Percentiles rank a stretch among this genome's conserved stretches.
phyloP scores from a whole-genome alignment of 2,329 filamentous ascomycete genomes.

The Ascochyta clinopodiicola region DNA sequence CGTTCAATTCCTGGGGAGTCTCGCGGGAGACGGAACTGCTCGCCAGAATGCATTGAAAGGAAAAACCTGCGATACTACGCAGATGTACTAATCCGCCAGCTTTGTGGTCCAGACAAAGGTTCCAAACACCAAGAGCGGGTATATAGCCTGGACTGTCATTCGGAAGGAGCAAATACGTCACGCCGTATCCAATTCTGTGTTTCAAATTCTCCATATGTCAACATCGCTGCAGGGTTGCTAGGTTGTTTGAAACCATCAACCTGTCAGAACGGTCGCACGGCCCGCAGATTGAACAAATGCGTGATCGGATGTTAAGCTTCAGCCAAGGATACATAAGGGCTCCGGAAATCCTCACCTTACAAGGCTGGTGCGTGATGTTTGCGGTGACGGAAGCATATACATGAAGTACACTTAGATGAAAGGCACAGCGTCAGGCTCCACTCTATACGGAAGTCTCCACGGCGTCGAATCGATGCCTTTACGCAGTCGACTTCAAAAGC shows the following conservation, averaged over 20 bases:
- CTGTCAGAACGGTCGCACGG: conserved; percentile 1
- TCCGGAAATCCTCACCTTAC: neutral
- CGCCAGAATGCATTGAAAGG: too few relatives aligned
- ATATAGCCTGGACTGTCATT: too few relatives aligned
- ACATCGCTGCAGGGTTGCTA: neutral
- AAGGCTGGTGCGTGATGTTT: neutral
- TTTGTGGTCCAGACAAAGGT: too few relatives aligned
- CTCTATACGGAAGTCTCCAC: neutral
- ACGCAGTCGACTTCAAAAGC: conserved; percentile 1
- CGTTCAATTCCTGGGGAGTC: too few relatives aligned
- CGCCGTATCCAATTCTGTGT: neutral
- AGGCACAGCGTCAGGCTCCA: conserved; percentile 2
- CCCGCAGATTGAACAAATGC: neutral
- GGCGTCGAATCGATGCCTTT: neutral
- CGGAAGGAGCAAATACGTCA: too few relatives aligned
- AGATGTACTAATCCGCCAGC: too few relatives aligned
- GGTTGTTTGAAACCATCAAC: neutral
- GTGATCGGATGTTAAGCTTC: neutral
- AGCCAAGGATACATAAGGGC: conserved; percentile 3
- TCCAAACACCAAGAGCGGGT: too few relatives aligned
- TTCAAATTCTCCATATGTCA: neutral
- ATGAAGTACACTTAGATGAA: neutral
- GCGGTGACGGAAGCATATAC: neutral
- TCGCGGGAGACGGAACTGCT: too few relatives aligned
- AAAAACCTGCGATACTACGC: too few relatives aligned